Base-by-base conservation (phyloP, 1,284 basidiomycete genomes). In the Ustilago curta region DNA sequence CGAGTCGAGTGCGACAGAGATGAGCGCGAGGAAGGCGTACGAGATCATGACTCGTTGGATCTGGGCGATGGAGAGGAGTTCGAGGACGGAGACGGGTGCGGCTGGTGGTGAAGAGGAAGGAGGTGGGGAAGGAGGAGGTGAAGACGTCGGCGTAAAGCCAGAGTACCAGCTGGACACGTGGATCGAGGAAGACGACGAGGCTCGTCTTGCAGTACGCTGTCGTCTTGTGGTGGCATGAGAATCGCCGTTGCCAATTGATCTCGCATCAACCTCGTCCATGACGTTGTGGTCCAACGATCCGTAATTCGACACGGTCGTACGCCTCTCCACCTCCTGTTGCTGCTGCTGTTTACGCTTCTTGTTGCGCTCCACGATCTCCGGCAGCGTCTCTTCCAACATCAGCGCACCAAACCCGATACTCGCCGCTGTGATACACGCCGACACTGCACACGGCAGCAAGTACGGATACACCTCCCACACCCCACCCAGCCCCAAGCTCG, bases 321-420 rank as follows among this genome's bases (percentile, higher is more conserved):
- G 18, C 19, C n/a, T 25, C 35, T 2, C 16, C 8, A 31, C 35
- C 18, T 47, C 42, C n/a, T n/a, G n/a, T 39, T 35, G 16, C 23
- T 23, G 18, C 29, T 55, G 43, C 31, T 31, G 31, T 14, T 51
- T 49, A 19, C 42, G 8, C 8, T 8, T n/a, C 39, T 21, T 47
- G 50, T 70, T 51, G 12, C 51, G 44, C 55, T 66, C 59, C 19
- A 77, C 76, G 11, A 71, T 72, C 29, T 43, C 51, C 23, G 78
- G 77, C 40, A 80, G 54, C 32, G 78, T 80, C 62, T 86, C 86
- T 47, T 85, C 78, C 50, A 86, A 72, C 40, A 77, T 82, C 37
- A 84, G 55, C 16, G 77, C 52, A 4, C 78, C 83, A 12, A 83
- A 32, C 14, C 82, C 11, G 2, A 85, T 76, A 62, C 64, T 78